A percentile compares a stretch with the other conserved stretches of the same genome.
These are phyloP conservation scores for Xylogone sp. DNA, from an alignment of 2,329 filamentous ascomycete genomes.

Conservation along the genomic window DNA sequence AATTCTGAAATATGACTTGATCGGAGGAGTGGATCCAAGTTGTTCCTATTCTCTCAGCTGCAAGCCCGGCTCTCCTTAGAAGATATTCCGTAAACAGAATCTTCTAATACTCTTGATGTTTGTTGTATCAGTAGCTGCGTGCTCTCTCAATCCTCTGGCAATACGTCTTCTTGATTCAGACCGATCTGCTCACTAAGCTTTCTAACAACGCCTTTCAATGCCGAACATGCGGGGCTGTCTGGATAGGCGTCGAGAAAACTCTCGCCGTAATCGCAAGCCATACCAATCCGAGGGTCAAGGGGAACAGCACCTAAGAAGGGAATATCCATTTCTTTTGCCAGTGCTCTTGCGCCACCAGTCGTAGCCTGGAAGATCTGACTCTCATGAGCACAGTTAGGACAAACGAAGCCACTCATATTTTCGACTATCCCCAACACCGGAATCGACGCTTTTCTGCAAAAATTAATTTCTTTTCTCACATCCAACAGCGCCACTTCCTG, in stretches of 20 bases:
- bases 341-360: conserved; percentile 76
- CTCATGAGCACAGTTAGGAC: conserved; percentile 80
- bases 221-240: conserved; percentile 84
- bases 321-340: conserved; percentile 84
- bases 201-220: conserved; percentile 76
- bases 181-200: conserved; percentile 65
- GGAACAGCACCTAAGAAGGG: conserved; percentile 89
- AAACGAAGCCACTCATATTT: conserved; percentile 98
- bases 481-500: conserved; percentile 92
- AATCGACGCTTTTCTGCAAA: conserved; percentile 93
- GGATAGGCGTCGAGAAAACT: conserved; percentile 94
- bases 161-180: conserved; percentile 16
- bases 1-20: too few species aligned
- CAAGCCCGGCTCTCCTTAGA: too few species aligned
- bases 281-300: conserved; percentile 87
- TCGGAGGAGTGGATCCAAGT: too few species aligned
- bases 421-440: conserved; percentile 85
- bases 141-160: conserved; percentile 18
- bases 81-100: too few species aligned
- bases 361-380: conserved; percentile 87
- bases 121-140: too few species aligned
- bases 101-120: too few species aligned
- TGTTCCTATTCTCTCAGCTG: too few species aligned
- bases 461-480: conserved; percentile 96
- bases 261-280: conserved; percentile 96